Conservation (phyloP, 1,284 basidiomycete species). For the Melampsora abietis-canadensis region DNA sequence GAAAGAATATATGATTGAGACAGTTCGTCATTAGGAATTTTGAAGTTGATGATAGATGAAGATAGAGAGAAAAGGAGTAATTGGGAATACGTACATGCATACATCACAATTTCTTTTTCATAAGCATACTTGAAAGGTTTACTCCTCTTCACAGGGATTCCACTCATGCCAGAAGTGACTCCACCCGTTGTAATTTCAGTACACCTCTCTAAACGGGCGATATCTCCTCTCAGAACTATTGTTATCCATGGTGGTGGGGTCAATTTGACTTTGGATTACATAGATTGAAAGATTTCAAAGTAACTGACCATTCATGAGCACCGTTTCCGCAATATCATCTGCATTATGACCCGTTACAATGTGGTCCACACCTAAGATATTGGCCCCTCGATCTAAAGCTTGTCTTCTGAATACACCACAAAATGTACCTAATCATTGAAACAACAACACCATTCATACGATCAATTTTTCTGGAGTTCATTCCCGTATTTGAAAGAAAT, state of each 20-base stretch:
- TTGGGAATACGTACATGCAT: conserved; percentile 54
- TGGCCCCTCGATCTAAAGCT: conserved; percentile 89
- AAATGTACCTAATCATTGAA: conserved; percentile 66
- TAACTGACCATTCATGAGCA: conserved; percentile 86
- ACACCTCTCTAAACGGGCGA: conserved; percentile 86
- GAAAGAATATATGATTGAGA: neutral
- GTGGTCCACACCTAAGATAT: conserved; percentile 84
- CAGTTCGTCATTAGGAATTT: no score
- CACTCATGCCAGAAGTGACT: conserved; percentile 52
- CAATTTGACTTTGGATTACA: neutral
- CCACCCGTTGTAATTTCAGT: conserved; percentile 89
- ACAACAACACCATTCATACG: neutral
- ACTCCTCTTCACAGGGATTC: conserved; percentile 89
- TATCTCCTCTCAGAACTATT: conserved; percentile 92
- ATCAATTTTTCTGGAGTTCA: neutral
- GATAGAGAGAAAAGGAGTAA: neutral
- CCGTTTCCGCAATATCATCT: conserved; percentile 97
- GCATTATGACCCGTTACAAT: conserved; percentile 99
- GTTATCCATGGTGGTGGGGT: neutral
- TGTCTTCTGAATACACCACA: conserved; percentile 96
- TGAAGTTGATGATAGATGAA: conserved; percentile 28
- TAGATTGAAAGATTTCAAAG: neutral
- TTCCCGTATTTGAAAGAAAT: neutral
- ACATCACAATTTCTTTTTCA: conserved; percentile 99
- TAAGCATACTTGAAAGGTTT: conserved; percentile 99